A percentile compares a stretch with the other conserved stretches of the same genome.
phyloP scores from a whole-genome alignment of 345 rosid species.

The Barbarea vulgaris region DNA sequence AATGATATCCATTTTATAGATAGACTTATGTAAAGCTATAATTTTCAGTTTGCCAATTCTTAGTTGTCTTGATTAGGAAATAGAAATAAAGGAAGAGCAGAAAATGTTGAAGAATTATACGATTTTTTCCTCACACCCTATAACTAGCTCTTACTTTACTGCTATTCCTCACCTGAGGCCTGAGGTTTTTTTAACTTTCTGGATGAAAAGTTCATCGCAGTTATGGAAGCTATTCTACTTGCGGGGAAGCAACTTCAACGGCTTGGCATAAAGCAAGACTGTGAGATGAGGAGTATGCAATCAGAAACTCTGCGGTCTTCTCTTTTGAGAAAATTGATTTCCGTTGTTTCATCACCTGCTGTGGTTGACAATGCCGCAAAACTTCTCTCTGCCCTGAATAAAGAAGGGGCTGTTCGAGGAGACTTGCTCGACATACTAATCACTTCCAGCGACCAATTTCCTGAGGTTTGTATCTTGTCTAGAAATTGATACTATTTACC shows the following conservation, averaged over 20 bases:
- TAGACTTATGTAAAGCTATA: constrained; percentile 17
- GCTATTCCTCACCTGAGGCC: constrained; percentile 14
- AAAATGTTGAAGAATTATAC: background rate
- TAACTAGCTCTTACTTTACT: constrained; percentile 7
- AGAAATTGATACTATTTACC: background rate
- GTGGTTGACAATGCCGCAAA: constrained; percentile 68
- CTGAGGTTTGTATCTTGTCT: constrained; percentile 59
- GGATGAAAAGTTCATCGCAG: constrained; percentile 75
- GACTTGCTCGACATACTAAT: constrained; percentile 63
- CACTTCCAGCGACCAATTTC: constrained; percentile 59
- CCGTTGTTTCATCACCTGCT: constrained; percentile 66
- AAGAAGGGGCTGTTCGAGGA: constrained; percentile 81
- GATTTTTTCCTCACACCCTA: background rate
- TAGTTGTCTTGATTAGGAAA: constrained; percentile 10
- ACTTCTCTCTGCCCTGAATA: constrained; percentile 64
- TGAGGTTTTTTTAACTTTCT: constrained; percentile 43
- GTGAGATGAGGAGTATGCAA: constrained; percentile 32
- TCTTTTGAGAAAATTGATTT: constrained; percentile 67
- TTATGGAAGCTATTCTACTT: constrained; percentile 72
- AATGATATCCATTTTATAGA: constrained; percentile 12
- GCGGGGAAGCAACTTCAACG: constrained; percentile 78
- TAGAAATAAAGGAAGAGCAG: background rate
- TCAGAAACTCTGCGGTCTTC: constrained; percentile 47
- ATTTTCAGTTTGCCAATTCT: background rate
- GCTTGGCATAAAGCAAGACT: constrained; percentile 54